Evolutionary conservation across 257 asterid genomes (phyloP).

Genomic region (Thymus quinquecostatus): DNA sequence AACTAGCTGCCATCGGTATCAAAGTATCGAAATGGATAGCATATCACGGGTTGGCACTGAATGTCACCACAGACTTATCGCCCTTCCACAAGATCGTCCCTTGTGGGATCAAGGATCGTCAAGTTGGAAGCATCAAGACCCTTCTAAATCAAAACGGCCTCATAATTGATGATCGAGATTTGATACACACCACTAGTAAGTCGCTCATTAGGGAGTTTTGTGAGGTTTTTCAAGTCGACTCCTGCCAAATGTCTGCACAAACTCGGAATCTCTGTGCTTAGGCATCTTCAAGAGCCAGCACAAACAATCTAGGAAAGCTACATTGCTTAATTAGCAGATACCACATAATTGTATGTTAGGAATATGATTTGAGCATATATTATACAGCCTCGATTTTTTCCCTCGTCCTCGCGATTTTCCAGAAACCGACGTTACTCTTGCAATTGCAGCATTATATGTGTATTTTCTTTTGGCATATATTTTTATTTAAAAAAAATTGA

Average conservation of each 20-base stretch:
- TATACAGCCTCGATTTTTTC: background rate
- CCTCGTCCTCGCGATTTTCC: background rate
- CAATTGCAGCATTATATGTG: background rate
- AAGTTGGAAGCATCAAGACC: constrained; percentile 73
- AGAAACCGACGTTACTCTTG: background rate
- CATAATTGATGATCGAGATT: constrained; percentile 40
- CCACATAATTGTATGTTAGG: too few species aligned
- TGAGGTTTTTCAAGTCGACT: constrained; percentile 74
- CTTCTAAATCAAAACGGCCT: constrained; percentile 40
- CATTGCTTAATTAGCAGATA: background rate
- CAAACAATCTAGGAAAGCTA: background rate
- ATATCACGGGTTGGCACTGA: constrained; percentile 82
- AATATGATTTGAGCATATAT: too few species aligned
- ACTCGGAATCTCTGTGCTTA: background rate
- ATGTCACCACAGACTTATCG: constrained; percentile 66
- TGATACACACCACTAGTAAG: constrained; percentile 52
- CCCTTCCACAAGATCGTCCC: constrained; percentile 73
- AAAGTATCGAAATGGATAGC: constrained; percentile 78
- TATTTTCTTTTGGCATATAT: background rate
- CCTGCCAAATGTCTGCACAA: constrained; percentile 28
- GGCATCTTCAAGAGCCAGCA: background rate
- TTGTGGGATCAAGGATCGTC: constrained; percentile 80
- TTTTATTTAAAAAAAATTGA: background rate
- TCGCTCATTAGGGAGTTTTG: constrained; percentile 62
- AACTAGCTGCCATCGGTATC: constrained; percentile 86